phyloP scores from a whole-genome alignment of 1,284 basidiomycete species.

The Sporisorium graminicola region DNA sequence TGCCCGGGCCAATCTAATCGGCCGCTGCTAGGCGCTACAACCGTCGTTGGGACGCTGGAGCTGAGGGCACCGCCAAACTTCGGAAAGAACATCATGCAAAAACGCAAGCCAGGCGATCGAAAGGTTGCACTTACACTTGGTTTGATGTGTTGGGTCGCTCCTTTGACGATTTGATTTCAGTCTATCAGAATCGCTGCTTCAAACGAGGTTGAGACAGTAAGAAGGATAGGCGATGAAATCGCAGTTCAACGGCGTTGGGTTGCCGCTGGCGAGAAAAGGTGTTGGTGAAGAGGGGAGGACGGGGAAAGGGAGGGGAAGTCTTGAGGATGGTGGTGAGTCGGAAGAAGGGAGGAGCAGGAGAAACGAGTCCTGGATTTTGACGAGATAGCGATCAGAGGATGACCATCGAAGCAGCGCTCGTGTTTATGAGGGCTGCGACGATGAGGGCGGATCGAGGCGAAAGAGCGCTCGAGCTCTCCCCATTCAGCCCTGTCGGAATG shows the following conservation, averaged over 20 bases:
- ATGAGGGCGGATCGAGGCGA: neutral
- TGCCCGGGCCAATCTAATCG: neutral
- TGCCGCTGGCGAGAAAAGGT: slow-evolving; percentile 25
- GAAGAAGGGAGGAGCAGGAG: slow-evolving; percentile 14
- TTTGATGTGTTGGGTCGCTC: slow-evolving; percentile 17
- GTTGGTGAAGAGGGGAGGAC: neutral
- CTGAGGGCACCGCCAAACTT: neutral
- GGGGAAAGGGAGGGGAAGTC: slow-evolving; percentile 11
- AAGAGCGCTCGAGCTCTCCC: slow-evolving; percentile 1
- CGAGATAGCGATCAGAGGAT: slow-evolving; percentile 3
- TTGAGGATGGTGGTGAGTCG: slow-evolving; percentile 44
- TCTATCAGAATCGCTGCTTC: slow-evolving; percentile 30
- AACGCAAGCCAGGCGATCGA: neutral
- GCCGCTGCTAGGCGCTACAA: neutral
- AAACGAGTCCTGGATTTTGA: neutral
- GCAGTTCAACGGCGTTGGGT: slow-evolving; percentile 29
- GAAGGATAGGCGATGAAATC: slow-evolving; percentile 17
- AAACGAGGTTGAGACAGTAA: slow-evolving; percentile 23
- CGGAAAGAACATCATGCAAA: neutral
- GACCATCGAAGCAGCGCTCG: neutral
- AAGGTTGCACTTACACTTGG: slow-evolving; percentile 20
- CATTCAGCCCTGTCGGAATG: neutral
- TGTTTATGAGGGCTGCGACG: slow-evolving; percentile 45
- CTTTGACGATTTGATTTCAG: slow-evolving; percentile 16
- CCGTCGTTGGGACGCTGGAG: neutral